Conservation (phyloP, 2,329 filamentous ascomycete genomes). For the Phialocephala sp. region DNA sequence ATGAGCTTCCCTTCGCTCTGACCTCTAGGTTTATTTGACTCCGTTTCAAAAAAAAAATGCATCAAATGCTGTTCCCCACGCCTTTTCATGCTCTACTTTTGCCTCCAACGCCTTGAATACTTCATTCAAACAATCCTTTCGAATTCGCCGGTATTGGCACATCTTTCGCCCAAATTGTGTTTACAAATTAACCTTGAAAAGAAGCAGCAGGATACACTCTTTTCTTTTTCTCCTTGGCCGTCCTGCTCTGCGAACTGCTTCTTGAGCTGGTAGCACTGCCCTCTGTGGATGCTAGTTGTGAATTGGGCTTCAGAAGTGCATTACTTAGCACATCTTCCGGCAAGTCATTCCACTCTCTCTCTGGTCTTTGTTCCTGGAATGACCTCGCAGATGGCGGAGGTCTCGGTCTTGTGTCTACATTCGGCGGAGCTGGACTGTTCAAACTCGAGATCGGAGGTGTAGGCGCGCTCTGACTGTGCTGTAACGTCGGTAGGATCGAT, state of each 20-base stretch:
- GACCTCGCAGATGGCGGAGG: conserved; percentile 44
- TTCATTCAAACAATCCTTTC: not conserved
- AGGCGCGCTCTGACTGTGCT: conserved; percentile 43
- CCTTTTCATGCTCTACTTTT: conserved; percentile 2
- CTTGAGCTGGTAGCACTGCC: conserved; percentile 54
- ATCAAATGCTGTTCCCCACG: not conserved
- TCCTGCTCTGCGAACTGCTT: conserved; percentile 54
- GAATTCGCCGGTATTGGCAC: not conserved
- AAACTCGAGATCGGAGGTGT: conserved; percentile 50
- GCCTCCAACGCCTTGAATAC: conserved; percentile 7
- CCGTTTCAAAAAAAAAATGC: not conserved
- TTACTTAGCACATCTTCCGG: conserved; percentile 58
- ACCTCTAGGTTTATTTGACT: not conserved
- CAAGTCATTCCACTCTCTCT: conserved; percentile 70
- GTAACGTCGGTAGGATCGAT: conserved; percentile 10
- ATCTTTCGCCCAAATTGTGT: not conserved
- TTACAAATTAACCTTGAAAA: conserved; percentile 49
- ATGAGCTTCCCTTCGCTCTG: not conserved
- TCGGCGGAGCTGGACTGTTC: conserved; percentile 24
- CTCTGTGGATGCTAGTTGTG: conserved; percentile 35
- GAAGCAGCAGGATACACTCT: conserved; percentile 67
- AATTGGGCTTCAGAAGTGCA: conserved; percentile 42
- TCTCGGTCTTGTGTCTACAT: conserved; percentile 10
- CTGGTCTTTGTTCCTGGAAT: conserved; percentile 63
- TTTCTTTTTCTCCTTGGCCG: conserved; percentile 58